Percentiles rank a stretch among this genome's conserved stretches.
Conservation (phyloP, 805 yeast genomes). For the Pichia sporocuriosa region DNA sequence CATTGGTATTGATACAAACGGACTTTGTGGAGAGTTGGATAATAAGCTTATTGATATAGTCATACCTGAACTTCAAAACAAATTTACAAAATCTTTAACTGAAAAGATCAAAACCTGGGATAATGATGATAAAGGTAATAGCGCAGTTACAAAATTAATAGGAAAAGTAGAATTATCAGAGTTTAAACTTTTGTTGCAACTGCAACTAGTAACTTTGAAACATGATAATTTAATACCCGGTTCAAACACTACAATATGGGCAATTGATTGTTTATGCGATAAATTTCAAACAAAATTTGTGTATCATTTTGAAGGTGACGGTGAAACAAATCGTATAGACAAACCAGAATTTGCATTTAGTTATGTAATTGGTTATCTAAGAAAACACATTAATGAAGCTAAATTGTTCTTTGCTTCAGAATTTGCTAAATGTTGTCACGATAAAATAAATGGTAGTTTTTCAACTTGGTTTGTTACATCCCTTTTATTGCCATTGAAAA, state of each 20-base stretch:
- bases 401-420: conserved; percentile 24
- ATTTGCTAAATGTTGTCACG: not conserved
- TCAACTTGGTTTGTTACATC: conserved; percentile 38
- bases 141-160: too few relatives aligned
- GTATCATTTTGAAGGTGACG: conserved; percentile 52
- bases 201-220: not conserved
- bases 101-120: not conserved
- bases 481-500: conserved; percentile 39
- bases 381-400: conserved; percentile 24
- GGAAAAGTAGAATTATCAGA: too few relatives aligned
- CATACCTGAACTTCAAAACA: not conserved
- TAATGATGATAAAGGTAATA: not conserved
- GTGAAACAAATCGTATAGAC: conserved; percentile 55
- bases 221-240: conserved; percentile 28
- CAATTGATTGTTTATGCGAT: conserved; percentile 38
- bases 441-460: conserved; percentile 18
- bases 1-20: not conserved
- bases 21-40: not conserved
- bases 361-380: conserved; percentile 40
- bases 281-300: conserved; percentile 45
- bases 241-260: conserved; percentile 42
- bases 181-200: not conserved
- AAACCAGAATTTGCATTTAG: conserved; percentile 68
- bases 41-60: not conserved
- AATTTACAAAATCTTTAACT: not conserved